Percentiles rank a stretch among this genome's conserved stretches.
Evolutionary conservation across 164 flowering plant genomes (phyloP).

Genomic region (Magnolia changhungtana): DNA sequence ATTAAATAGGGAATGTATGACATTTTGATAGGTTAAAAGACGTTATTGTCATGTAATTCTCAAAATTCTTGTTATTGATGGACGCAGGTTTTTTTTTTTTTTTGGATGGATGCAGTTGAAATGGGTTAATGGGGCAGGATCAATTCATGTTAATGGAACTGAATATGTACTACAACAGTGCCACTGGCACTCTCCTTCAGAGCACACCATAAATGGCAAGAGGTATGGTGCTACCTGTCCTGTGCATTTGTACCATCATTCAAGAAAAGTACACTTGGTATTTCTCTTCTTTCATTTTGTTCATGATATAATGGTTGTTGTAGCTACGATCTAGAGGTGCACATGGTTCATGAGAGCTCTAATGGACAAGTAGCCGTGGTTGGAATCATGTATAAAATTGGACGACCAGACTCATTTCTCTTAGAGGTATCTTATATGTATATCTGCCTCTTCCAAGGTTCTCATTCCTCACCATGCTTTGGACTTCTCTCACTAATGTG

Average conservation of each 20-base stretch:
- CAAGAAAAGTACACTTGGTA: neutral
- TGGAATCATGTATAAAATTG: conserved; percentile 46
- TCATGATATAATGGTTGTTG: neutral
- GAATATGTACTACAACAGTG: conserved; percentile 33
- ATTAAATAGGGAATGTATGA: too few species aligned
- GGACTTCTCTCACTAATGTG: neutral
- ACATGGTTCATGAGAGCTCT: conserved; percentile 44
- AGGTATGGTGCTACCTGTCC: conserved; percentile 14
- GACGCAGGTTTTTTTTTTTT: conserved; percentile 24
- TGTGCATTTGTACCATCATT: neutral
- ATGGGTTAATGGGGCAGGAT: conserved; percentile 38
- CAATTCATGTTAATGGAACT: conserved; percentile 33
- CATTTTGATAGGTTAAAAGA: too few species aligned
- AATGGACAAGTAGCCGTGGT: conserved; percentile 39
- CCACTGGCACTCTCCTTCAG: conserved; percentile 64
- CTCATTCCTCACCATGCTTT: neutral
- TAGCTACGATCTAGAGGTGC: conserved; percentile 50
- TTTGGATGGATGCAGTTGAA: conserved; percentile 26
- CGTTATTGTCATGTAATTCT: too few species aligned
- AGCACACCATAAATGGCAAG: conserved; percentile 46
- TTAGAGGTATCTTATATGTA: conserved; percentile 25
- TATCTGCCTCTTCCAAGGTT: neutral
- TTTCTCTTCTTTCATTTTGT: neutral
- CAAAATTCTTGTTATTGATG: neutral
- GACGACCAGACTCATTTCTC: conserved; percentile 52